phyloP scores from a whole-genome alignment of 2,329 filamentous ascomycete genomes.

The Drechslerella coelobrocha region DNA sequence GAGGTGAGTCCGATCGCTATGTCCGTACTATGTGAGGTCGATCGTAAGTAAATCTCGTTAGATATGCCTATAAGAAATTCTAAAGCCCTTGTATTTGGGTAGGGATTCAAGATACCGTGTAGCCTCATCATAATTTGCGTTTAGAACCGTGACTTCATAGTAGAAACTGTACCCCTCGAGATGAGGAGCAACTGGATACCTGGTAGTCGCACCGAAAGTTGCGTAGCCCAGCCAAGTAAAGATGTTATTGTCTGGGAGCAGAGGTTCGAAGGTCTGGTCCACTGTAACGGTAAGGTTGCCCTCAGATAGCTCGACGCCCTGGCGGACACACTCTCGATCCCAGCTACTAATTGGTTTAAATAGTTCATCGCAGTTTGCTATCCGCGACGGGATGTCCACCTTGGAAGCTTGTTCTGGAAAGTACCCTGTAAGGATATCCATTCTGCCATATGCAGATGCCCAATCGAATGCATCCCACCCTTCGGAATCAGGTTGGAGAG shows the following conservation, averaged over 20 bases:
- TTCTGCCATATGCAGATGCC: slow-evolving; percentile 15
- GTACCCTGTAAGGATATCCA: not conserved
- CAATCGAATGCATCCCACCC: slow-evolving; percentile 42
- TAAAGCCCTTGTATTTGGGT: not conserved
- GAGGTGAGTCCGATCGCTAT: slow-evolving; percentile 7
- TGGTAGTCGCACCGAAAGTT: no score
- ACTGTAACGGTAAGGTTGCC: slow-evolving; percentile 3
- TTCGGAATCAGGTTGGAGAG: not conserved
- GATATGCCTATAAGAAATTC: not conserved
- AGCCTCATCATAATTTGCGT: not conserved
- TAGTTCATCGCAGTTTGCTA: slow-evolving; percentile 7
- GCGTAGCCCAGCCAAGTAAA: no score
- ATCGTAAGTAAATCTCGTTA: not conserved
- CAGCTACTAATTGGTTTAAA: not conserved
- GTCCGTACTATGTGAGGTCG: not conserved
- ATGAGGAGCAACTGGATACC: no score
- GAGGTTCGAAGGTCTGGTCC: not conserved
- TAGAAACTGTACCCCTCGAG: slow-evolving; percentile 20
- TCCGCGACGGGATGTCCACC: slow-evolving; percentile 7
- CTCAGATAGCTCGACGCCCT: slow-evolving; percentile 9
- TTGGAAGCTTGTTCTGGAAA: slow-evolving; percentile 8
- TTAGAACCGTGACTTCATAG: slow-evolving; percentile 24
- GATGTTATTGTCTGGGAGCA: not conserved
- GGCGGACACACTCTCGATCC: not conserved
- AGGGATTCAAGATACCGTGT: not conserved